phyloP scores from a whole-genome alignment of 805 yeast species.

The Wickerhamomyces subpelliculosus region DNA sequence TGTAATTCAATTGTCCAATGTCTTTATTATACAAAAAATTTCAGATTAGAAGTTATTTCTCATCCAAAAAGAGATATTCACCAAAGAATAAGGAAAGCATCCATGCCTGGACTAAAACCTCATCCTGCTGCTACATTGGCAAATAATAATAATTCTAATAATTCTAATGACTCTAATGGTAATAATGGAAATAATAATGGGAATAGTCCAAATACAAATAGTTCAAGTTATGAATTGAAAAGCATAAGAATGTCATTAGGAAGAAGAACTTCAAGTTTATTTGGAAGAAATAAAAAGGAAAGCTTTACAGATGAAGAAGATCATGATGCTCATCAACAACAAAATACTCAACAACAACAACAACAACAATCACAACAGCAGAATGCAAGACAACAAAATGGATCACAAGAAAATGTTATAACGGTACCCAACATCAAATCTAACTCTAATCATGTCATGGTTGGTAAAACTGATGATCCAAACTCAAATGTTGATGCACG shows the following conservation, averaged over 20 bases:
- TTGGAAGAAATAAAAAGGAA: constrained; percentile 17
- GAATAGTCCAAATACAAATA: no score
- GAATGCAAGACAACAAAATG: not conserved
- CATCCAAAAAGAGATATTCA: constrained; percentile 32
- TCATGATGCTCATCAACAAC: not conserved
- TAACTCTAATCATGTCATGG: constrained; percentile 5
- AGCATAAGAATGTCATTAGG: constrained; percentile 9
- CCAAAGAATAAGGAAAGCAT: constrained; percentile 31
- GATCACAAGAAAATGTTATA: constrained; percentile 4
- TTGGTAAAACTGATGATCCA: constrained; percentile 19
- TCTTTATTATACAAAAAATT: constrained; percentile 64
- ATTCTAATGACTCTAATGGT: not conserved
- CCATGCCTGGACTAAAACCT: constrained; percentile 33
- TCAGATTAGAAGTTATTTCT: constrained; percentile 49
- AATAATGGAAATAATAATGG: constrained; percentile 8
- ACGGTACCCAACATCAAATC: constrained; percentile 15
- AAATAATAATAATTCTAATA: constrained; percentile 3
- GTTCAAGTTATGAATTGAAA: constrained; percentile 2
- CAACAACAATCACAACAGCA: constrained; percentile 1
- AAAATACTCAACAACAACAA: not conserved
- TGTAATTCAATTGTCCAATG: constrained; percentile 91
- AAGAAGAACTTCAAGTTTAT: constrained; percentile 23
- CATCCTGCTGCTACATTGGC: constrained; percentile 19
- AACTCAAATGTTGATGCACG: constrained; percentile 58
- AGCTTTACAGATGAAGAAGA: constrained; percentile 8